Percentiles rank a stretch among this genome's conserved stretches.
These are phyloP conservation scores for Pichia sp. DNA, from an alignment of 1,139 yeast genomes.

Conservation along the genomic window DNA sequence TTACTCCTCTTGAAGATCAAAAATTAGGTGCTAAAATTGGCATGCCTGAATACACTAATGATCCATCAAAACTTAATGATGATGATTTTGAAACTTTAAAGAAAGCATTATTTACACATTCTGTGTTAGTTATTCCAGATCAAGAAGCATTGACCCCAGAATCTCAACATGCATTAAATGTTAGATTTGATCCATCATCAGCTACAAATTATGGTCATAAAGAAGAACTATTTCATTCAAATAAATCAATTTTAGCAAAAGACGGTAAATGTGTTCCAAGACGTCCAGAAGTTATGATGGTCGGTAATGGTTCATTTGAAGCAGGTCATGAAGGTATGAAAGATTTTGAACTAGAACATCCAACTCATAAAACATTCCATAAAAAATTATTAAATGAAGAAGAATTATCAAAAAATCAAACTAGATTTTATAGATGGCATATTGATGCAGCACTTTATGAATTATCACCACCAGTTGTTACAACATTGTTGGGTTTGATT, in stretches of 20 bases:
- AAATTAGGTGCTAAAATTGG: slow-evolving; percentile 64
- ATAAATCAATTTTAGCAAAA: slow-evolving; percentile 65
- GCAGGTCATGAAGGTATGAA: slow-evolving; percentile 60
- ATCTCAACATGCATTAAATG: slow-evolving; percentile 68
- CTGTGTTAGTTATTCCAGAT: slow-evolving; percentile 67
- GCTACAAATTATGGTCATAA: slow-evolving; percentile 77
- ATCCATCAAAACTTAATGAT: slow-evolving; percentile 66
- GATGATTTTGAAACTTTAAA: slow-evolving; percentile 56
- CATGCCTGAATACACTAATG: slow-evolving; percentile 61
- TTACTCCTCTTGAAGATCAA: slow-evolving; percentile 44
- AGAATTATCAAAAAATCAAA: slow-evolving; percentile 51
- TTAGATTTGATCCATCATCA: slow-evolving; percentile 70
- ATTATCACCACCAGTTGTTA: slow-evolving; percentile 76
- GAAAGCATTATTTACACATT: slow-evolving; percentile 57
- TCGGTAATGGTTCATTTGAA: slow-evolving; percentile 73
- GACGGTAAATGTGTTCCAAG: slow-evolving; percentile 74
- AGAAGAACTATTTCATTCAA: slow-evolving; percentile 67
- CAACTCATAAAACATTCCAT: slow-evolving; percentile 77
- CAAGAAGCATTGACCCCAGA: slow-evolving; percentile 62
- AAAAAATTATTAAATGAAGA: slow-evolving; percentile 57
- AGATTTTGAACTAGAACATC: slow-evolving; percentile 66
- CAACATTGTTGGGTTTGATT: slow-evolving; percentile 73
- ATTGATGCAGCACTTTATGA: slow-evolving; percentile 85
- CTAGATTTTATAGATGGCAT: slow-evolving; percentile 89
- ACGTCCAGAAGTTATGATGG: slow-evolving; percentile 84